Percentiles rank a stretch among this genome's conserved stretches.
Evolutionary conservation across 805 yeast genomes (phyloP).

Genomic region (Pichia deserticola): DNA sequence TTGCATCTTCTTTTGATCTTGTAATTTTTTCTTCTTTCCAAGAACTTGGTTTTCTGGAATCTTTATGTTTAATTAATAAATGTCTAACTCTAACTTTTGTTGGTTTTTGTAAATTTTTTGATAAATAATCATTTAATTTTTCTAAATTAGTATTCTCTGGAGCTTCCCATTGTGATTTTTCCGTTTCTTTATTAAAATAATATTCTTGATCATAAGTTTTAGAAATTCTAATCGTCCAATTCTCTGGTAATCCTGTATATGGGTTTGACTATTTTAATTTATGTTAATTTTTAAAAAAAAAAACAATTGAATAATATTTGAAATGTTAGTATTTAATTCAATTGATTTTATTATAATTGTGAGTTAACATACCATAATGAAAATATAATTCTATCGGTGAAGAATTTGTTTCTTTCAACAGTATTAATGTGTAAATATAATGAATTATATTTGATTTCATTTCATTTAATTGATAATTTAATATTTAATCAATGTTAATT

Average conservation of each 20-base stretch:
- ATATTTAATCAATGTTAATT: too few species aligned
- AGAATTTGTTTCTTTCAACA: too few species aligned
- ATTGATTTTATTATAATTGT: too few species aligned
- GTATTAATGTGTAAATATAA: too few species aligned
- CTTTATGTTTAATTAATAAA: constrained; percentile 73
- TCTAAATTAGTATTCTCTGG: constrained; percentile 74
- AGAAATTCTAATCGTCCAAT: constrained; percentile 78
- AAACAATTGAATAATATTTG: neutral
- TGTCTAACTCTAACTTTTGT: constrained; percentile 76
- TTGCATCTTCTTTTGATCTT: constrained; percentile 76
- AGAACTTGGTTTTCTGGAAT: constrained; percentile 82
- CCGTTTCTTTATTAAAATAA: constrained; percentile 61
- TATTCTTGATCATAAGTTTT: constrained; percentile 80
- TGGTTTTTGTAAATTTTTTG: constrained; percentile 39
- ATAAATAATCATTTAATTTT: constrained; percentile 50
- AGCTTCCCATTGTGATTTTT: constrained; percentile 83
- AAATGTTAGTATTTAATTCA: too few species aligned
- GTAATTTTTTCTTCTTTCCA: constrained; percentile 78
- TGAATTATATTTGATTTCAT: too few species aligned
- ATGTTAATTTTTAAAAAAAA: too few species aligned
- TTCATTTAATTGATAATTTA: too few species aligned
- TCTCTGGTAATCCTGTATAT: constrained; percentile 73
- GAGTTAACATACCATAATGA: too few species aligned
- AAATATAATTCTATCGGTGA: too few species aligned
- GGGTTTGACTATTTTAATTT: neutral